Base-by-base conservation (phyloP, 2,329 filamentous ascomycete genomes). In the Fusarium temperatum region DNA sequence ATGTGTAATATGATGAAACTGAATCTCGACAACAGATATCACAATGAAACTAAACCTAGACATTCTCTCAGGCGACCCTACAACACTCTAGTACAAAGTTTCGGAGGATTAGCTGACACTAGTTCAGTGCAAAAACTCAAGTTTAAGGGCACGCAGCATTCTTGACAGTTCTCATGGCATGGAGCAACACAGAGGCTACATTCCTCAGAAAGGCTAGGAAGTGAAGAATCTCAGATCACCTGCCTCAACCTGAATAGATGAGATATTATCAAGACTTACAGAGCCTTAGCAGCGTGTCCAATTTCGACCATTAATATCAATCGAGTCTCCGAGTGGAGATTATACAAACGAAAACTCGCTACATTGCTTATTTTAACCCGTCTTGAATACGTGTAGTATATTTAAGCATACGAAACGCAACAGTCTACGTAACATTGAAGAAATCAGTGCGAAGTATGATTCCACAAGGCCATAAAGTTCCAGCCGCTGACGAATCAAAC, bases 11-110 rank as follows among this genome's bases (percentile, higher is more conserved):
- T 47, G 4, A 28, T 28, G 17, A 22, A 14, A 28, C 18, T 11
- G 4, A 8, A 28, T 28, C 0, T 47, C 8, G 5, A 22, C 8
- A 22, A 28, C 0, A 28, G 44, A 28, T 28, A 0, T 20, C 12
- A 26, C 5, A 5, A 10, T 9, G 9, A 10, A 6, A 8, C 18
- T 8, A 28, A 20, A 3, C 12, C 24, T 9, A 26, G 44, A 14
- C 18, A 26, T 20, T 6, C 8, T 28, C 8, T 14, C 44, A 28
- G 18, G 3, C 0, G 24, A 22, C 44, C 6, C 8, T 28, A 20
- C 0, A 28, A 26, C 5, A n/a, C 14, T 8, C 13, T 30, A n/a
- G 17, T 13, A 12, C 14, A 8, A 17, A 6, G 10, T 5, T 30
- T n/a, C 2, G 5, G 45, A 30, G 5, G 4, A 22, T 48, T 8